Evolutionary conservation across 331 rosid genomes (phyloP).

Genomic region (Acacia pycnantha): DNA sequence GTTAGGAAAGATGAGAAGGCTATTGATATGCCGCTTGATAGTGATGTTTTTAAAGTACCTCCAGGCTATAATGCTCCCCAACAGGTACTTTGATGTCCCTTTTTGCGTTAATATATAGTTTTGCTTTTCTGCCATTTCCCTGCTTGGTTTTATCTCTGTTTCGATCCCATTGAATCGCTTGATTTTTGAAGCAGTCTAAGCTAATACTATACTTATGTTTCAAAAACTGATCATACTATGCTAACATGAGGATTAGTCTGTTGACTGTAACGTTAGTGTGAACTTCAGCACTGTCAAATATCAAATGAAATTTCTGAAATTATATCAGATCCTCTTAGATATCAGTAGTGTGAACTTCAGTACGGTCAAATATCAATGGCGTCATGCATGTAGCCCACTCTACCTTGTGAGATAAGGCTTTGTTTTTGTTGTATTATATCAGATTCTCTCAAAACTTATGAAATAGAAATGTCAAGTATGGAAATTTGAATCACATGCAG

Average conservation of each 20-base stretch:
- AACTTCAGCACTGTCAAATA: background rate
- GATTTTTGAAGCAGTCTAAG: background rate
- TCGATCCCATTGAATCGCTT: background rate
- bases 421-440: background rate
- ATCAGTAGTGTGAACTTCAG: no score
- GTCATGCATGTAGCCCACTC: no score
- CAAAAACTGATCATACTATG: background rate
- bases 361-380: no score
- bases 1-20: constrained; percentile 59
- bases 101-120: background rate
- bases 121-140: background rate
- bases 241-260: background rate
- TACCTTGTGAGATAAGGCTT: no score
- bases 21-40: constrained; percentile 63
- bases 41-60: constrained; percentile 65
- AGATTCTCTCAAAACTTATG: background rate
- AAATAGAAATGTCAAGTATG: background rate
- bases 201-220: background rate
- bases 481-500: background rate
- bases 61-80: constrained; percentile 84
- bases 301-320: background rate
- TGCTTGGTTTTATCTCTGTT: background rate
- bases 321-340: background rate
- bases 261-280: background rate
- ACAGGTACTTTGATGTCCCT: constrained; percentile 40